Percentiles rank a stretch among this genome's conserved stretches.
phyloP scores from a whole-genome alignment of 1,284 basidiomycete genomes.

The Chalciporus sp. region DNA sequence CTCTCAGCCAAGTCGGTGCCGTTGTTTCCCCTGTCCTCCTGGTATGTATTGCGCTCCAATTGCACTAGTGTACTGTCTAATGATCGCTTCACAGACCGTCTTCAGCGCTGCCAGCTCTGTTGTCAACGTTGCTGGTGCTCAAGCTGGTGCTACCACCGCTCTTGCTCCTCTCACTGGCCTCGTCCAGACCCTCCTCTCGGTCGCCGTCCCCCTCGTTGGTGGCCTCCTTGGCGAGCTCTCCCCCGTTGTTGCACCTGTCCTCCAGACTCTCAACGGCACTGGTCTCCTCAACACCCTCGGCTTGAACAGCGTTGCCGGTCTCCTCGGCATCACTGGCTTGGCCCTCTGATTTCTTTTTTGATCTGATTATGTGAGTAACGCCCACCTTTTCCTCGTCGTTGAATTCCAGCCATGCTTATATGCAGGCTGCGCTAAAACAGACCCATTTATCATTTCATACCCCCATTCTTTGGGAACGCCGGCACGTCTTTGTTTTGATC shows the following conservation, averaged over 20 bases:
- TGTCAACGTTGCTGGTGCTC: conserved; percentile 32
- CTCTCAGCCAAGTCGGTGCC: conserved; percentile 33
- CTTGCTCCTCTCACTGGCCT: conserved; percentile 33
- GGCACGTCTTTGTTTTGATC: conserved; percentile 1
- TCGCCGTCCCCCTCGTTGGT: conserved; percentile 32
- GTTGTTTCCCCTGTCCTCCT: conserved; percentile 33
- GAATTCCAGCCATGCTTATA: background rate
- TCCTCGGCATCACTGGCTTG: conserved; percentile 10
- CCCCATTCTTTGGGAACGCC: background rate
- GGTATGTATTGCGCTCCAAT: conserved; percentile 9
- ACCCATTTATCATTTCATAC: background rate
- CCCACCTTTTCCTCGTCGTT: background rate
- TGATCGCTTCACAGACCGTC: conserved; percentile 26
- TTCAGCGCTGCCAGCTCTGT: conserved; percentile 41
- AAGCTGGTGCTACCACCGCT: conserved; percentile 24
- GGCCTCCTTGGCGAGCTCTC: conserved; percentile 29
- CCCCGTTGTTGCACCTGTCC: conserved; percentile 16
- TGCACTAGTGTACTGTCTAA: background rate
- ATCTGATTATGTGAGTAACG: conserved; percentile 10
- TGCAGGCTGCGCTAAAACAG: background rate
- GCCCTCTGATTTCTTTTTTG: background rate
- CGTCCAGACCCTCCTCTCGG: conserved; percentile 33
- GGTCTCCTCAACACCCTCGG: conserved; percentile 18
- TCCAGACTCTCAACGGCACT: conserved; percentile 16
- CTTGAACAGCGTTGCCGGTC: conserved; percentile 8